Evolutionary conservation across 1,139 yeast species (phyloP), one percentile per base, ranked within the genome.

Genomic region (Schwanniomyces etchellsii): DNA sequence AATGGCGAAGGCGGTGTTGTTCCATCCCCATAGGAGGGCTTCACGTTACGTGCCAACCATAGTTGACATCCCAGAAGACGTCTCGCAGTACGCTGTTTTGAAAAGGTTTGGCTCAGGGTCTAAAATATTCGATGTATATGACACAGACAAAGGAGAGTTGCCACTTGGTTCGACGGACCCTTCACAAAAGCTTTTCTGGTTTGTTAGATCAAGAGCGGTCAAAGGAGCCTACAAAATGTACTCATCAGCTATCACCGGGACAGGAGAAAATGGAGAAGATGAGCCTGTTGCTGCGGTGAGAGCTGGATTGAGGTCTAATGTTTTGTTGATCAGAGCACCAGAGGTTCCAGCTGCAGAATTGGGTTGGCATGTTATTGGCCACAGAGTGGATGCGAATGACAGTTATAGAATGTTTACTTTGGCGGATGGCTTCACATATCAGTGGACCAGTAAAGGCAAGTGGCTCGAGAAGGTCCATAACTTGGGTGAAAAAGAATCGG

Each of bases 321-420:
- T 77, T 14, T 52, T 74, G 35, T 55, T 76, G 32, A 70, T 74
- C 35, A 57, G 71, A 43, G 71, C 73, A 3, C 69, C 69, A 9
- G 55, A 57, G 5, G 68, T 58, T 5, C 70, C 76, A 27, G 64
- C 57, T 22, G 55, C 75, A 14, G 80, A 75, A 47, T 56, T 76
- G 21, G 83, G 83, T n/a, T 71, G 81, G 79, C 81, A 76, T 47
- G 59, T 71, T 20, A 63, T 77, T 26, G 64, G 65, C 35, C 82
- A 76, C 44, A 55, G 70, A 29, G 79, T 74, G n/a, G 83, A 76
- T 48, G 80, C 80, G 3, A 60, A 65, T 27, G 83, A 76, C 42
- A 61, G 70, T 36, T 77, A 77, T 47, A 59, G 82, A 40, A 57
- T 72, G 61, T 77, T 77, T 46, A 67, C 70, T 28, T 58, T 77